Conservation (phyloP, 169 alveolate genomes). For the Plasmodium ovale region DNA sequence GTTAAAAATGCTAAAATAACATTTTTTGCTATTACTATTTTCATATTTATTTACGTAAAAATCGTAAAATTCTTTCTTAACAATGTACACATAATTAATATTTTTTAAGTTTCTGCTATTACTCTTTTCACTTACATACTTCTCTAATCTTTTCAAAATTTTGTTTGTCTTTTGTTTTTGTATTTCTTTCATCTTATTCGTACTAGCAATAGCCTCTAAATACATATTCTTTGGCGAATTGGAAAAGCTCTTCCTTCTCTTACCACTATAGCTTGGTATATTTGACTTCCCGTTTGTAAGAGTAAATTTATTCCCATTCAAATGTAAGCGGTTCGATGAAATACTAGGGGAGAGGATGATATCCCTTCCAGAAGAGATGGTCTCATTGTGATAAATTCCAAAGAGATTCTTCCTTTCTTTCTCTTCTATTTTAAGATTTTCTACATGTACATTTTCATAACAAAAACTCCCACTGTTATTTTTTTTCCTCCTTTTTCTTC, state of each 20-base stretch:
- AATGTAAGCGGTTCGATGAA: no score
- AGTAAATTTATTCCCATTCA: no score
- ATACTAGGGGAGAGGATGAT: no score
- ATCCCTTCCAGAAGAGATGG: no score
- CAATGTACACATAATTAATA: slow-evolving; percentile 37
- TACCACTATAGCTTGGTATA: background rate
- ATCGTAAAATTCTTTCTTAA: slow-evolving; percentile 54
- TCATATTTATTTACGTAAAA: slow-evolving; percentile 28
- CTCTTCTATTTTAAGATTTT: background rate
- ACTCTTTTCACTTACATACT: slow-evolving; percentile 26
- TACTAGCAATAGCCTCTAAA: background rate
- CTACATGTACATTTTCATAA: slow-evolving; percentile 3
- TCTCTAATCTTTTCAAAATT: slow-evolving; percentile 42
- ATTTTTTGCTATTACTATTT: slow-evolving; percentile 16
- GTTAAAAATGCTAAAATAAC: slow-evolving; percentile 44
- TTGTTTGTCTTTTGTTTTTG: slow-evolving; percentile 15
- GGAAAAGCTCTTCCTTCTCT: background rate
- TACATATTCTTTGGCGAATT: background rate
- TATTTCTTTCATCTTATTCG: background rate
- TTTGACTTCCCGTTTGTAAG: no score
- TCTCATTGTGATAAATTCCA: no score
- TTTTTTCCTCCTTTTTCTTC: slow-evolving; percentile 9
- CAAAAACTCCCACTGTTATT: background rate
- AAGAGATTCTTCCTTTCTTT: no score
- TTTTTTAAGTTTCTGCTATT: slow-evolving; percentile 20